These are phyloP conservation scores for Heliamphora exappendiculata DNA, from an alignment of 148 eudicot species.

Conservation along the genomic window DNA sequence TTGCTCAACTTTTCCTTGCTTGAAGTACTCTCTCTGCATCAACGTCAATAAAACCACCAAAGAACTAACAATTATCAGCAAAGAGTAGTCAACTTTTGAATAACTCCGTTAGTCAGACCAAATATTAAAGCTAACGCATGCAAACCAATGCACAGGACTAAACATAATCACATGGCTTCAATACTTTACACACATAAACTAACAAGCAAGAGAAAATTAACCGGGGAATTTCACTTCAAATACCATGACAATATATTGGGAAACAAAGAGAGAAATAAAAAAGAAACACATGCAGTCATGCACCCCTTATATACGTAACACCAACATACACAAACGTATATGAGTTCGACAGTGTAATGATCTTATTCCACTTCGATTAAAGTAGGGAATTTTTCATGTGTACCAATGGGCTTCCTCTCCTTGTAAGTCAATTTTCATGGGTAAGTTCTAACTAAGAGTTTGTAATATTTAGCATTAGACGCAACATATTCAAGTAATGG, in stretches of 20 bases:
- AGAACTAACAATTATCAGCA: not conserved
- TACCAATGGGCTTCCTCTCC: no score
- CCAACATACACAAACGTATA: not conserved
- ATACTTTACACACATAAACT: not conserved
- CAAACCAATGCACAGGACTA: not conserved
- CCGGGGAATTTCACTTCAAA: not conserved
- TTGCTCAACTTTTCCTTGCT: constrained; percentile 84
- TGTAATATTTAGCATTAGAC: no score
- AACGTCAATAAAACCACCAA: constrained; percentile 8
- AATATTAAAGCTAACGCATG: not conserved
- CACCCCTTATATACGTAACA: not conserved
- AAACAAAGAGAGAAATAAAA: no score
- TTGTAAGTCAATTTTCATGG: no score
- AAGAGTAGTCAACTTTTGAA: not conserved
- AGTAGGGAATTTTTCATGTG: no score
- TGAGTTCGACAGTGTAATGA: no score
- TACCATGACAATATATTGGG: no score
- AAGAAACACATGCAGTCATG: no score
- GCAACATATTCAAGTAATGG: no score
- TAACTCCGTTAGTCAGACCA: not conserved
- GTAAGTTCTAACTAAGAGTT: no score
- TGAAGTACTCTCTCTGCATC: constrained; percentile 93
- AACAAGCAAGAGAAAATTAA: not conserved
- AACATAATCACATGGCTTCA: not conserved
- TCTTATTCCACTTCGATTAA: no score